Percentiles rank a stretch among this genome's conserved stretches.
Conservation (phyloP, 371 early-diverging fungal species). For the Zychaea mexicana region DNA sequence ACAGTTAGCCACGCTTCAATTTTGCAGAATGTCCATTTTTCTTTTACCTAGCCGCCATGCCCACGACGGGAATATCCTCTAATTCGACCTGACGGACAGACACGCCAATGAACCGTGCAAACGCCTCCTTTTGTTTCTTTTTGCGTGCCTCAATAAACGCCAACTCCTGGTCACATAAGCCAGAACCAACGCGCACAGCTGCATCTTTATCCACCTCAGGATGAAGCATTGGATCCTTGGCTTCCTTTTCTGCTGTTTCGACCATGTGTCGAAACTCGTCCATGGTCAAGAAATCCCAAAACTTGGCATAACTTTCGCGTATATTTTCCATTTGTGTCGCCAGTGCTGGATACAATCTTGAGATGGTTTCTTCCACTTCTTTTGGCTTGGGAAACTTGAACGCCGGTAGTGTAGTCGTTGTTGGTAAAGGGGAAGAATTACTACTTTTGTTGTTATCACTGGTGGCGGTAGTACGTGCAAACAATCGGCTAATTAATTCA, state of each 20-base stretch:
- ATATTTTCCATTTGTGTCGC: constrained; percentile 27
- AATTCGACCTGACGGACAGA: constrained; percentile 53
- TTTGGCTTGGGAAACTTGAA: too few relatives aligned
- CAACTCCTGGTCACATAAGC: constrained; percentile 46
- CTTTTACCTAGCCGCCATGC: constrained; percentile 50
- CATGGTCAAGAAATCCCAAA: constrained; percentile 38
- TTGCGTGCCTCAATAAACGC: constrained; percentile 51
- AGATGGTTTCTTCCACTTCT: constrained; percentile 21
- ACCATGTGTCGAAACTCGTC: constrained; percentile 38
- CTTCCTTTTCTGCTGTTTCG: constrained; percentile 26
- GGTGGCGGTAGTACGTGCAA: background rate
- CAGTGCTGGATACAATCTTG: constrained; percentile 26
- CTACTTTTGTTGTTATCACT: too few relatives aligned
- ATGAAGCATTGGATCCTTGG: constrained; percentile 17
- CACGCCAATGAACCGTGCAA: constrained; percentile 73
- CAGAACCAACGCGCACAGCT: constrained; percentile 40
- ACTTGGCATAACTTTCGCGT: constrained; percentile 26
- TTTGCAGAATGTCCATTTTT: background rate
- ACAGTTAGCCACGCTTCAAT: background rate
- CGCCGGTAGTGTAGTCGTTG: too few relatives aligned
- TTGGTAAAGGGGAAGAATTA: background rate
- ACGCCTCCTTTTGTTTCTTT: constrained; percentile 50
- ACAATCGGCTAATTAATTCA: background rate
- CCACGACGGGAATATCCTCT: constrained; percentile 68
- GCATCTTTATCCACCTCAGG: constrained; percentile 41